Percentiles rank a stretch among this genome's conserved stretches.
Conservation (phyloP, 805 yeast species). For the Monosporozyma servazzii region DNA sequence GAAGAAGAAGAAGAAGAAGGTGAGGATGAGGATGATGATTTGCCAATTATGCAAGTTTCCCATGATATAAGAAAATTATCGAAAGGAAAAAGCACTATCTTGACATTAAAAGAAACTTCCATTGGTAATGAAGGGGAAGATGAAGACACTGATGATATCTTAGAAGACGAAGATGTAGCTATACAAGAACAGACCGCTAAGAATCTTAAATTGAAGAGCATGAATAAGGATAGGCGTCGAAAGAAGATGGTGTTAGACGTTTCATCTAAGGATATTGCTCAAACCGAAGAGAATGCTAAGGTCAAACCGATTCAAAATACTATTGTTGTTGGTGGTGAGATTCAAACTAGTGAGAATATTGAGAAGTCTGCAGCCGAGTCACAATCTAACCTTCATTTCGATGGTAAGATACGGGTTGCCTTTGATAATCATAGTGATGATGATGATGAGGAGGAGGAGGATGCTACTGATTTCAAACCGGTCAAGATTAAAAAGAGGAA, state of each 20-base stretch:
- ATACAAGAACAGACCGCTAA: conserved; percentile 26
- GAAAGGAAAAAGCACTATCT: conserved; percentile 37
- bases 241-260: conserved; percentile 12
- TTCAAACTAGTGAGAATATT: background rate
- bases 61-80: conserved; percentile 38
- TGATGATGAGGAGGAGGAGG: conserved; percentile 11
- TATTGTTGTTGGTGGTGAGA: conserved; percentile 15
- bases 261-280: conserved; percentile 17
- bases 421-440: conserved; percentile 15
- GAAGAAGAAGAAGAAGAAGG: conserved; percentile 21
- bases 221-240: conserved; percentile 30
- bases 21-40: conserved; percentile 16
- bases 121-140: conserved; percentile 25
- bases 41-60: conserved; percentile 35
- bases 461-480: conserved; percentile 28
- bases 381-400: no score
- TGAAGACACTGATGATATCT: conserved; percentile 20
- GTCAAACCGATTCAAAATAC: conserved; percentile 12
- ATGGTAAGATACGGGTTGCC: conserved; percentile 19
- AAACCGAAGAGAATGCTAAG: conserved; percentile 11
- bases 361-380: background rate
- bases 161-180: conserved; percentile 20
- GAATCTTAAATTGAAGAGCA: conserved; percentile 24
- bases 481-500: conserved; percentile 35
- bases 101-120: conserved; percentile 45